Percentiles rank a stretch among this genome's conserved stretches.
Evolutionary conservation across 1,284 basidiomycete species (phyloP).

Genomic region (Boletus smithii): DNA sequence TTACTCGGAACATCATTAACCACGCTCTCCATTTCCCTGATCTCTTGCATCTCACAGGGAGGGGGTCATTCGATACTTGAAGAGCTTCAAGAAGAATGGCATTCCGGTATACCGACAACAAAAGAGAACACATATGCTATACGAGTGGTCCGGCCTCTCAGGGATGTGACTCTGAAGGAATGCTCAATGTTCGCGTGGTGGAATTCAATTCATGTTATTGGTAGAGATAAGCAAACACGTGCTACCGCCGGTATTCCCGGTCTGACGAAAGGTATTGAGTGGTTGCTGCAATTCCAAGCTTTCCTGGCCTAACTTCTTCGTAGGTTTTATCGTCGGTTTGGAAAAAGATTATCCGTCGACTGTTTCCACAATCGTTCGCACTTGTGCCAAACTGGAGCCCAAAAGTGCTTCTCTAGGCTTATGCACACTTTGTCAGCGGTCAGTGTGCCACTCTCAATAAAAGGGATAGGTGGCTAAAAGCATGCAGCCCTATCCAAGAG

Average conservation of each 20-base stretch:
- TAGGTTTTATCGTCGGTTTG: conserved; percentile 80
- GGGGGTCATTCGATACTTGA: conserved; percentile 73
- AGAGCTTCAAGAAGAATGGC: conserved; percentile 69
- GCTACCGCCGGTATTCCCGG: conserved; percentile 62
- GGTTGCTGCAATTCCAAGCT: neutral
- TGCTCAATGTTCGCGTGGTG: conserved; percentile 77
- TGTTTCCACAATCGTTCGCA: conserved; percentile 82
- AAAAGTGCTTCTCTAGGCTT: conserved; percentile 49
- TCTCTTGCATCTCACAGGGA: conserved; percentile 76
- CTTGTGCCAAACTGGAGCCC: conserved; percentile 78
- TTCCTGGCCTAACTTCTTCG: conserved; percentile 2
- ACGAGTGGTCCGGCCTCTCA: conserved; percentile 67
- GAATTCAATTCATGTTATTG: conserved; percentile 52
- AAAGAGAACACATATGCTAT: conserved; percentile 28
- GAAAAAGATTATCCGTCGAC: conserved; percentile 87
- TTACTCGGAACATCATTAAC: conserved; percentile 82
- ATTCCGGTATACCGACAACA: conserved; percentile 16
- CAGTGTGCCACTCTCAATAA: conserved; percentile 23
- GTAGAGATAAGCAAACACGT: conserved; percentile 47
- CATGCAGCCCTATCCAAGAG: conserved; percentile 60
- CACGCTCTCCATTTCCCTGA: conserved; percentile 72
- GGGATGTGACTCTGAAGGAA: conserved; percentile 80
- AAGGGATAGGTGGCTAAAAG: neutral
- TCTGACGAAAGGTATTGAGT: conserved; percentile 64
- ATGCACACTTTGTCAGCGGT: conserved; percentile 78